Base-by-base conservation (phyloP, 306 rosid species). In the Trifolium pratense region DNA sequence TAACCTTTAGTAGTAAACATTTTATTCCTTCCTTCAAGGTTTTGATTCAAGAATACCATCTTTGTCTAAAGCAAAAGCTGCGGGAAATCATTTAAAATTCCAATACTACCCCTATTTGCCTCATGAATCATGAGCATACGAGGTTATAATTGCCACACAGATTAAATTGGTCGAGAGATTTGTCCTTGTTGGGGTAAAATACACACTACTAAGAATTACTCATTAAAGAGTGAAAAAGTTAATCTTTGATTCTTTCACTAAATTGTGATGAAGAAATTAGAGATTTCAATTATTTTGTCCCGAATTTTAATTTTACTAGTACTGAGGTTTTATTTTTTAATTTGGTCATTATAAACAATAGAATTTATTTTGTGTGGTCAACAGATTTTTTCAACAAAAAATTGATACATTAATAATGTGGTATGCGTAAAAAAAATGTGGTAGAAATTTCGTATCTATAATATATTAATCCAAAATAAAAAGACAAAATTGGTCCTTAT, bases 11-110 rank as follows among this genome's bases (percentile, higher is more conserved):
- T 69, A 31, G 0, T 17, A 12, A 40, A 3, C 1, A 74, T 7
- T 7, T 43, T 79, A 80, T 80, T 70, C 84, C 65, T 80, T 80
- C 39, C 84, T 75, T 80, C 53, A 43, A 37, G 6, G 21, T 62
- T 74, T 79, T 60, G 55, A 62, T 5, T n/a, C 48, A 39, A 43
- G 25, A 68, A 45, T 60, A 11, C 36, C 48, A 1, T 70, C 80
- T 71, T 80, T 80, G 58, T 18, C 49, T 34, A 75, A 80, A 75
- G 84, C 66, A 61, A 80, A 80, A 75, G 84, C 68, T 68, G 75
- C 12, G 17, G 5, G 2, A 79, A 66, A 43, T 78, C 62, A 55
- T 55, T 21, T 8, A 23, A 79, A 73, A 7, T 74, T 9, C 20
- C 79, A 1, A 52, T 4, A 39, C 14, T 61, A 26, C 7, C 72